A percentile compares a stretch with the other conserved stretches of the same genome.
phyloP scores from a whole-genome alignment of 2,329 filamentous ascomycete species.

The Lecanicillium sp. region DNA sequence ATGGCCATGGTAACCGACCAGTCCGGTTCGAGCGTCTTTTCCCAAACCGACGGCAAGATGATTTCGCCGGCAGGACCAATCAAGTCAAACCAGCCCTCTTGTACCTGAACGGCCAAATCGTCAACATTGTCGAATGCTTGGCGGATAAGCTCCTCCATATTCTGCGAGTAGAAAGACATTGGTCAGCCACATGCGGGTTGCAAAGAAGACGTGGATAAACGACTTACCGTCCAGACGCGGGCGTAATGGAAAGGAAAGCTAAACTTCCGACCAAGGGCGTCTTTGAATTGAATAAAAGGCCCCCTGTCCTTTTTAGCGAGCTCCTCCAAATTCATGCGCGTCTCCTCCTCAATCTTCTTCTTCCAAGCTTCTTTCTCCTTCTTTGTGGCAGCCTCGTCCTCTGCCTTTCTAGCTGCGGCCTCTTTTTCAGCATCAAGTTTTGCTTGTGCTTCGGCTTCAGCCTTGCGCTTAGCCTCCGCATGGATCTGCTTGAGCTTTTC shows the following conservation, averaged over 20 bases:
- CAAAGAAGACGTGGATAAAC: not conserved
- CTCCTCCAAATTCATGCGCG: slow-evolving; percentile 40
- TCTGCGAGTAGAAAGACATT: slow-evolving; percentile 37
- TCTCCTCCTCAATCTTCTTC: slow-evolving; percentile 43
- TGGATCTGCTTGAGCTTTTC: slow-evolving; percentile 29
- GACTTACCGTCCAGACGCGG: slow-evolving; percentile 70
- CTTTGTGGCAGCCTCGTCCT: slow-evolving; percentile 26
- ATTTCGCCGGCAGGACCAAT: slow-evolving; percentile 74
- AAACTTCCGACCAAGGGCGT: slow-evolving; percentile 85
- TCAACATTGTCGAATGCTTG: slow-evolving; percentile 78
- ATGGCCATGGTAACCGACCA: slow-evolving; percentile 46
- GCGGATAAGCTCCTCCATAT: slow-evolving; percentile 80
- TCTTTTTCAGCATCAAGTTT: slow-evolving; percentile 11
- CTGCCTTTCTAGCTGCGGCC: slow-evolving; percentile 20
- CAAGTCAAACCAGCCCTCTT: slow-evolving; percentile 72
- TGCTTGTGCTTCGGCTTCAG: slow-evolving; percentile 28
- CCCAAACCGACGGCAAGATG: slow-evolving; percentile 72
- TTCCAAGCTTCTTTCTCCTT: slow-evolving; percentile 33
- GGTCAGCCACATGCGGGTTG: slow-evolving; percentile 18
- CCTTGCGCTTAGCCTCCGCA: slow-evolving; percentile 29
- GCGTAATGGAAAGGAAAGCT: slow-evolving; percentile 83
- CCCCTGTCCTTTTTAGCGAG: slow-evolving; percentile 47
- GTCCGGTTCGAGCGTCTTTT: slow-evolving; percentile 72
- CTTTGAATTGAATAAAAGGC: slow-evolving; percentile 79
- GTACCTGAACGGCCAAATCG: slow-evolving; percentile 66